phyloP scores from a whole-genome alignment of 2,329 filamentous ascomycete species.

The Neonectria faginata region DNA sequence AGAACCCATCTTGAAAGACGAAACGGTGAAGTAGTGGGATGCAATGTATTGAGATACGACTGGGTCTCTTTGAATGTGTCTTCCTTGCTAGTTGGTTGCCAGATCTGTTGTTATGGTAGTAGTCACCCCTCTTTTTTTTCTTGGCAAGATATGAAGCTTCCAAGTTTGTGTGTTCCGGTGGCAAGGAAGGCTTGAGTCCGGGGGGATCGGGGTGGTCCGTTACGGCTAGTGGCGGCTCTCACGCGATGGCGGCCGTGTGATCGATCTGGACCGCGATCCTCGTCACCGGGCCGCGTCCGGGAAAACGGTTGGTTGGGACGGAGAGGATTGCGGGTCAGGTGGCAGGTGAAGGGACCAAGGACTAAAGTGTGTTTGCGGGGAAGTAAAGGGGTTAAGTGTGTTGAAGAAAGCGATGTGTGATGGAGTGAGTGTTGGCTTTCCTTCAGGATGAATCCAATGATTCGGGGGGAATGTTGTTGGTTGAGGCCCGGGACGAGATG shows the following conservation, averaged over 20 bases:
- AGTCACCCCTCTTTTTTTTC: constrained; percentile 5
- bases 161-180: constrained; percentile 12
- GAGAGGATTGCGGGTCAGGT: constrained; percentile 18
- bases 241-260: constrained; percentile 20
- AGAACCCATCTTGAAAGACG: constrained; percentile 41
- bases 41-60: constrained; percentile 1
- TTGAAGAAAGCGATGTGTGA: neutral
- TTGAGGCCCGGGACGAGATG: neutral
- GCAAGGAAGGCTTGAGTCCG: constrained; percentile 10
- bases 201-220: constrained; percentile 5
- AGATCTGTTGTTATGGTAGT: constrained; percentile 2
- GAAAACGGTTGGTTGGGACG: constrained; percentile 15
- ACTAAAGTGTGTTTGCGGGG: constrained; percentile 24
- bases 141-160: constrained; percentile 13
- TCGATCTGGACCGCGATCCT: constrained; percentile 18
- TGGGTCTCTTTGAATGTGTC: constrained; percentile 4
- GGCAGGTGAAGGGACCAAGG: constrained; percentile 7
- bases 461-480: neutral
- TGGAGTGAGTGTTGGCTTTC: constrained; percentile 11
- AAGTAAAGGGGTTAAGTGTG: neutral
- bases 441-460: neutral
- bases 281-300: constrained; percentile 19
- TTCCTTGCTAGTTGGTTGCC: neutral
- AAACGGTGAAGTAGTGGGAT: neutral
- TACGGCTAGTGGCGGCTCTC: constrained; percentile 29